Conservation (phyloP, 1,284 basidiomycete genomes). For the Tremellales sp. region DNA sequence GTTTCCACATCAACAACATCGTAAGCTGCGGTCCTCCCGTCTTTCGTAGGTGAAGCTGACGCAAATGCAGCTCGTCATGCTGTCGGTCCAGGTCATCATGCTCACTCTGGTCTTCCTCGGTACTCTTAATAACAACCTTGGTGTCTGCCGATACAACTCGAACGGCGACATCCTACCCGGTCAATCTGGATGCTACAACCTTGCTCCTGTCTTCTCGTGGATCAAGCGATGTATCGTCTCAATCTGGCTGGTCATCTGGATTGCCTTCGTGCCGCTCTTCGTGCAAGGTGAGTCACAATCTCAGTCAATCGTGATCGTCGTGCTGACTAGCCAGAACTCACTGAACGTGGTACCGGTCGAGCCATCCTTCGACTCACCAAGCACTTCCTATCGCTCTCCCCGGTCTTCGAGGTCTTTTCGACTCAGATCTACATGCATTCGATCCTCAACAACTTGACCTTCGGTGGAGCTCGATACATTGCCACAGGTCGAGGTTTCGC, state of each 20-base stretch:
- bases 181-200: constrained; percentile 84
- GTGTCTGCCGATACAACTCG: constrained; percentile 70
- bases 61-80: constrained; percentile 75
- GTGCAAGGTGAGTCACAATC: constrained; percentile 66
- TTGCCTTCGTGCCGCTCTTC: constrained; percentile 87
- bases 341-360: constrained; percentile 84
- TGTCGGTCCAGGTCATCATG: constrained; percentile 90
- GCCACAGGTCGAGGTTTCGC: constrained; percentile 99
- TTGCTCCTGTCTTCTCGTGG: constrained; percentile 84
- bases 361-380: constrained; percentile 83
- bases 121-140: constrained; percentile 73
- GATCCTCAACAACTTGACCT: constrained; percentile 88
- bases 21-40: constrained; percentile 10
- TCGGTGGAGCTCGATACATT: constrained; percentile 93
- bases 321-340: constrained; percentile 61
- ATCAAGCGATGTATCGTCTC: constrained; percentile 90
- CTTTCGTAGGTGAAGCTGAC: no score
- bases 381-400: constrained; percentile 89
- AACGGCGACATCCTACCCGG: constrained; percentile 67
- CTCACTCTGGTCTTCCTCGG: constrained; percentile 84
- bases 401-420: constrained; percentile 90
- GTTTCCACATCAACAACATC: constrained; percentile 99
- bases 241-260: constrained; percentile 95
- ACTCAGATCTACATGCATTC: constrained; percentile 96
- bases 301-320: background rate